Conservation (phyloP, 164 flowering plant genomes). For the Chimonanthus praecox region DNA sequence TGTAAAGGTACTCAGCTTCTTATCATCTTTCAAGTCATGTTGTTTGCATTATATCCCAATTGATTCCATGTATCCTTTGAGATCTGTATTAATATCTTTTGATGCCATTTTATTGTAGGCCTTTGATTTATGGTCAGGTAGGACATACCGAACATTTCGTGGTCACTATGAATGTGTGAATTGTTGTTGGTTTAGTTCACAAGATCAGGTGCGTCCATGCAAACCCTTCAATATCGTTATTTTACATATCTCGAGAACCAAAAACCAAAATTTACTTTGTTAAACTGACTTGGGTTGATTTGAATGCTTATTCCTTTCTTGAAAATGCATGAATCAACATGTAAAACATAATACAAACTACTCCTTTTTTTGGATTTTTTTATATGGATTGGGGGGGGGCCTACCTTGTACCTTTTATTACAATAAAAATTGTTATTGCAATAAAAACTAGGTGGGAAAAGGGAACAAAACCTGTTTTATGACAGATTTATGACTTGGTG, state of each 20-base stretch:
- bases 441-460: too few species aligned
- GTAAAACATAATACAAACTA: too few species aligned
- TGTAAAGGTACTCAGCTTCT: constrained; percentile 44
- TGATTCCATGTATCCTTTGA: neutral
- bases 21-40: neutral
- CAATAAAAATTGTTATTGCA: too few species aligned
- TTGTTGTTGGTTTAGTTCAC: constrained; percentile 77
- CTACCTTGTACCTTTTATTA: too few species aligned
- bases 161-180: constrained; percentile 89
- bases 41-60: neutral
- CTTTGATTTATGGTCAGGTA: constrained; percentile 85
- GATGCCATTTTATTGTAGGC: constrained; percentile 39
- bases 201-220: constrained; percentile 62
- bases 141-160: constrained; percentile 51
- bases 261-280: neutral
- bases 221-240: neutral
- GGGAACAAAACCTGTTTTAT: too few species aligned
- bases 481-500: too few species aligned
- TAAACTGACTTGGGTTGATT: neutral
- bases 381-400: too few species aligned
- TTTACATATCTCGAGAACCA: neutral
- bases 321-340: neutral
- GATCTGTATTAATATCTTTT: neutral
- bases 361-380: too few species aligned
- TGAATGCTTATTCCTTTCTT: neutral